Evolutionary conservation across 208 protist species (phyloP), one percentile per base, ranked within the genome.

Genomic region (Leptomonas seymouri): DNA sequence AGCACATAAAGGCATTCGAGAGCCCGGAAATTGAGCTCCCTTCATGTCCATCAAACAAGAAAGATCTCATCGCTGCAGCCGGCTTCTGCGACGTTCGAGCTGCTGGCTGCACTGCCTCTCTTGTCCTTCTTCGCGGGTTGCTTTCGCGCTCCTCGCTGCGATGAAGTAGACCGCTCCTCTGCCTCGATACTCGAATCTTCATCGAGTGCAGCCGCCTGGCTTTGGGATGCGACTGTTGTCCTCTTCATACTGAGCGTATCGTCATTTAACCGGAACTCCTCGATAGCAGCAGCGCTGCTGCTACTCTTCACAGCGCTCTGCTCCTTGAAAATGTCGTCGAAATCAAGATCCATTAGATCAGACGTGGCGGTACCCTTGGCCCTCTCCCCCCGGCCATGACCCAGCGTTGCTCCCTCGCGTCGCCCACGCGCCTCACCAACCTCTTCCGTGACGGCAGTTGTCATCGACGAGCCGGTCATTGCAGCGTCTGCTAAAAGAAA

Each of bases 251-350:
- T 42, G 30, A 42, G 59, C 27, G 49, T 46, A 7, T 61, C 45
- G 57, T 58, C 58, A 46, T 79, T 77, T 27, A 84, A 21, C 21
- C 64, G 53, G 36, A 84, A 81, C 66, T 84, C 74, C 51, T 51
- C 31, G n/a, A 76, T 80, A 34, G 60, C 48, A 23, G 60, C 25
- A 11, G 49, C 48, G 14, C 6, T n/a, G 46, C 34, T 11, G 36
- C 49, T 25, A 15, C 5, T 27, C 28, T 49, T 50, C 15, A 21
- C 23, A 25, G 44, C 41, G 21, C 18, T 23, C n/a, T 56, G 48
- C 8, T 57, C 28, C 15, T 78, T 79, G 57, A 95, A 91, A 51
- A 93, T 89, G 39, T 91, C 87, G 71, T 95, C 90, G 58, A 95
- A 90, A 56, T 93, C 72, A 14, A 92, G 71, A 23, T 95, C 86